These are phyloP conservation scores for Chimonanthus salicifolius DNA, from an alignment of 164 flowering plant species.

Conservation along the genomic window DNA sequence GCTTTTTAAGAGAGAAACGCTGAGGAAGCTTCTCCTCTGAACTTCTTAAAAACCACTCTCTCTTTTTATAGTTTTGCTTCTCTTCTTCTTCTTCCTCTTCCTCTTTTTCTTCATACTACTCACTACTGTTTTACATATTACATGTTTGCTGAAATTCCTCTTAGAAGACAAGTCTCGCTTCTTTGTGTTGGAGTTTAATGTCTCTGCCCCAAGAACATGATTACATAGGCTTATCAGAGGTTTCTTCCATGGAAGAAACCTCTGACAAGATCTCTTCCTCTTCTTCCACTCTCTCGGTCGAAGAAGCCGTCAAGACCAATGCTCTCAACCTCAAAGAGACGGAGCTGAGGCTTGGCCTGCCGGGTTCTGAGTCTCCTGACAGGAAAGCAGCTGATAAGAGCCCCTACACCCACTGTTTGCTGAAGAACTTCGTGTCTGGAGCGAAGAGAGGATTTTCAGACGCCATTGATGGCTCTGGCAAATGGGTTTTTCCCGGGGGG, in stretches of 20 bases:
- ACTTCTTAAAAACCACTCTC: background rate
- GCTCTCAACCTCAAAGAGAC: constrained; percentile 41
- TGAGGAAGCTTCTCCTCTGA: too few relatives aligned
- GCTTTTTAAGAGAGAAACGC: too few relatives aligned
- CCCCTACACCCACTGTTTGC: constrained; percentile 13
- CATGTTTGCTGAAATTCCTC: constrained; percentile 5
- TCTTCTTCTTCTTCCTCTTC: background rate
- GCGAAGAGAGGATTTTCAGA: constrained; percentile 74
- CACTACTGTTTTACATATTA: background rate
- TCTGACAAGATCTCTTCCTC: constrained; percentile 34
- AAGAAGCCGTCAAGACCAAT: constrained; percentile 12
- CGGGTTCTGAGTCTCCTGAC: constrained; percentile 79
- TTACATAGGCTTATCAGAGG: constrained; percentile 68
- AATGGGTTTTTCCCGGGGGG: constrained; percentile 60
- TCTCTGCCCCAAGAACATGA: constrained; percentile 53
- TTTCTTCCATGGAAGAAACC: constrained; percentile 35
- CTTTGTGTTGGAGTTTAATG: constrained; percentile 25
- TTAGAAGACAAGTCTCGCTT: background rate
- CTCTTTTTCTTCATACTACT: background rate
- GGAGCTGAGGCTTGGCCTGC: constrained; percentile 86
- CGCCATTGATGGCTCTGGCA: constrained; percentile 48
- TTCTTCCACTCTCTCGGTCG: constrained; percentile 13
- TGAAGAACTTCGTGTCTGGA: constrained; percentile 49
- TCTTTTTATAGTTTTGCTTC: background rate
- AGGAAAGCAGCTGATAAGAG: constrained; percentile 26